phyloP scores from a whole-genome alignment of 495 filamentous ascomycete species.

The Aspergillus sclerotioniger region DNA sequence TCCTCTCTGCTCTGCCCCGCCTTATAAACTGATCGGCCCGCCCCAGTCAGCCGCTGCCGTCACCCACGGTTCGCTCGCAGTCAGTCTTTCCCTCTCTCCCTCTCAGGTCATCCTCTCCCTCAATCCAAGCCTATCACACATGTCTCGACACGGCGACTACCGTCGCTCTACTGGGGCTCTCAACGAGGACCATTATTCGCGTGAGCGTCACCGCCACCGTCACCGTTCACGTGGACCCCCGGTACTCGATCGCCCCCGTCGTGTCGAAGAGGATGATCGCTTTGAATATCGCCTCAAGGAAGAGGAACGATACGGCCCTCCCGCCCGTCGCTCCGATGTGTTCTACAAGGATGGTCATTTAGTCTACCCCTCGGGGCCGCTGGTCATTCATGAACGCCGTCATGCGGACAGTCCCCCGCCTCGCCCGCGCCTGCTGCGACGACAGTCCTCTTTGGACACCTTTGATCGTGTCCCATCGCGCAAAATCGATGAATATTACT shows the following conservation, averaged over 20 bases:
- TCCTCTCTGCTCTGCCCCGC: neutral
- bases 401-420: conserved; percentile 42
- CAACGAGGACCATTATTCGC: conserved; percentile 49
- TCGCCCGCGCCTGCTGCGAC: conserved; percentile 58
- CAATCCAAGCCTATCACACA: conserved; percentile 20
- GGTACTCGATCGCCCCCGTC: conserved; percentile 40
- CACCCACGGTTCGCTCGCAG: conserved; percentile 28
- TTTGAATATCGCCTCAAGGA: conserved; percentile 55
- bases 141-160: conserved; percentile 50
- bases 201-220: conserved; percentile 44
- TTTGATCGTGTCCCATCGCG: conserved; percentile 66
- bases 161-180: conserved; percentile 41
- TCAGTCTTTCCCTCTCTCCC: conserved; percentile 13
- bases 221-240: conserved; percentile 41
- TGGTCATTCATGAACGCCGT: conserved; percentile 40
- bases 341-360: conserved; percentile 53
- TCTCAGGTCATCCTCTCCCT: conserved; percentile 9
- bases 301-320: conserved; percentile 55
- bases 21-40: conserved; percentile 13
- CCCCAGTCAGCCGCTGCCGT: conserved; percentile 27
- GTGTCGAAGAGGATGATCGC: conserved; percentile 46
- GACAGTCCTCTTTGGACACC: conserved; percentile 69
- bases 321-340: conserved; percentile 46
- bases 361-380: conserved; percentile 37
- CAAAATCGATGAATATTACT: conserved; percentile 52